phyloP scores from a whole-genome alignment of 2,329 filamentous ascomycete genomes.

The Penicillium sp. region DNA sequence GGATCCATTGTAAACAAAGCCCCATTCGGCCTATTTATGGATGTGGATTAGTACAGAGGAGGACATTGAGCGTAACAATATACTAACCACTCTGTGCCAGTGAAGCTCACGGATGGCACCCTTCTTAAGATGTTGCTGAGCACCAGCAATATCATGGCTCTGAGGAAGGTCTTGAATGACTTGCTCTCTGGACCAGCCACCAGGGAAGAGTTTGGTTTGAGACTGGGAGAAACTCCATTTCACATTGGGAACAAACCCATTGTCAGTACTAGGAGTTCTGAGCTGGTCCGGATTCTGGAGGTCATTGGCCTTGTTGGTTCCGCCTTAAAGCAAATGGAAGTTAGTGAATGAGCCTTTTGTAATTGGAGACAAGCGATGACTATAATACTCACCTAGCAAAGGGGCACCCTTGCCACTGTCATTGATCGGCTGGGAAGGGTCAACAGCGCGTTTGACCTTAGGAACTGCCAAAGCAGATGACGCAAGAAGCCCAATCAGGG shows the following conservation, averaged over 20 bases:
- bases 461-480: slow-evolving; percentile 23
- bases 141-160: slow-evolving; percentile 68
- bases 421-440: slow-evolving; percentile 55
- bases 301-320: slow-evolving; percentile 66
- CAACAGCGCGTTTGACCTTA: slow-evolving; percentile 44
- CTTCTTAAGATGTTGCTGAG: slow-evolving; percentile 70
- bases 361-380: neutral
- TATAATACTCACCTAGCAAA: slow-evolving; percentile 55
- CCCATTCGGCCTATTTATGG: slow-evolving; percentile 64
- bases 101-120: slow-evolving; percentile 69
- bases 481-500: slow-evolving; percentile 20
- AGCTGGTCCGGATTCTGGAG: slow-evolving; percentile 68
- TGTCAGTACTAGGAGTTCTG: slow-evolving; percentile 64
- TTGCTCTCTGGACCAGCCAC: slow-evolving; percentile 70
- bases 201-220: slow-evolving; percentile 64
- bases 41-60: neutral
- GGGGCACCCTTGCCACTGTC: slow-evolving; percentile 61
- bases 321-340: slow-evolving; percentile 51
- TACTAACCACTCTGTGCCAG: slow-evolving; percentile 67
- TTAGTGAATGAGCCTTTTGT: neutral
- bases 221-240: slow-evolving; percentile 74
- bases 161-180: slow-evolving; percentile 68
- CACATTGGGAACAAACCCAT: slow-evolving; percentile 67
- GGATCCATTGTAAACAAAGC: slow-evolving; percentile 63
- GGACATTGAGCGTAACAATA: neutral